Percentiles rank a stretch among this genome's conserved stretches.
Evolutionary conservation across 148 eudicot species (phyloP).

Genomic region (Persicaria tinctoria): DNA sequence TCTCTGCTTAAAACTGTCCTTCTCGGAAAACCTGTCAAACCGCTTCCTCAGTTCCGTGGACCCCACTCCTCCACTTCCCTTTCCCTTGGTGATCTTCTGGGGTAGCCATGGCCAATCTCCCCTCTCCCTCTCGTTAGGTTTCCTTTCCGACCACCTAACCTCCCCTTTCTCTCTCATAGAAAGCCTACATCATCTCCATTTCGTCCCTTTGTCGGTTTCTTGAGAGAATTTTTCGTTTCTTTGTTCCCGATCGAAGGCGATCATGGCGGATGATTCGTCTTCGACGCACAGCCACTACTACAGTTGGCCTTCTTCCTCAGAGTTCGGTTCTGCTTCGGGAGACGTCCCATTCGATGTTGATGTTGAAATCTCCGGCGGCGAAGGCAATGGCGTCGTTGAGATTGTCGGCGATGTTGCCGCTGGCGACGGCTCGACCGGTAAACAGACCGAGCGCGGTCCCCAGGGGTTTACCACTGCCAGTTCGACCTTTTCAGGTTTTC

Average conservation of each 20-base stretch:
- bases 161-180: neutral
- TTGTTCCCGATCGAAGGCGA: neutral
- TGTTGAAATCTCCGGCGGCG: neutral
- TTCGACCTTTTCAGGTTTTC: slow-evolving; percentile 7
- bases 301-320: neutral
- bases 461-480: neutral
- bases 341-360: neutral
- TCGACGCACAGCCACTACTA: neutral
- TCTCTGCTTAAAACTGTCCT: neutral
- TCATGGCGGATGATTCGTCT: slow-evolving; percentile 3
- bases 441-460: slow-evolving; percentile 1
- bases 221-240: neutral
- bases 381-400: neutral
- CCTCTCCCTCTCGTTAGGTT: neutral
- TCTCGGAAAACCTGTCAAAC: neutral
- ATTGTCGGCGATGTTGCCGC: neutral
- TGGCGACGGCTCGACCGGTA: neutral
- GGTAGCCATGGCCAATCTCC: too few relatives aligned
- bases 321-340: neutral
- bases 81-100: neutral
- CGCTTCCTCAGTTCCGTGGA: neutral
- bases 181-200: neutral
- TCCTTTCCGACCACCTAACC: slow-evolving; percentile 3
- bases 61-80: neutral
- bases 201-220: neutral